Percentiles rank a stretch among this genome's conserved stretches.
These are phyloP conservation scores for Tulasnella calospora DNA, from an alignment of 768 basidiomycete genomes.

Conservation along the genomic window DNA sequence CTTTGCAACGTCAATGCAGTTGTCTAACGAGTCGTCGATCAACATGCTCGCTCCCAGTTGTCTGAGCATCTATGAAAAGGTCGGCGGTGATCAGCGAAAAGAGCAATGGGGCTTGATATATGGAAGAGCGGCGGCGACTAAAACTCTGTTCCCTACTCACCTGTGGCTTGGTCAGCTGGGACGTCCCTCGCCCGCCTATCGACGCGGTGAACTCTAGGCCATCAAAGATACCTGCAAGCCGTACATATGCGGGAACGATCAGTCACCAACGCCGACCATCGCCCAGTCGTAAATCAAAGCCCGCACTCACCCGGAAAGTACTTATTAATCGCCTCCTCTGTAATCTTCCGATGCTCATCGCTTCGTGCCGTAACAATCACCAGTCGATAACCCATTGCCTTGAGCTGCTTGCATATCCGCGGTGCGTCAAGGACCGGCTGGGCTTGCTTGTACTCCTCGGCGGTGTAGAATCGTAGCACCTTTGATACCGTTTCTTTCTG, in stretches of 20 bases:
- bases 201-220: conserved; percentile 37
- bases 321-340: conserved; percentile 60
- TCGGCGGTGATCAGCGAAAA: not conserved
- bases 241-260: not conserved
- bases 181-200: conserved; percentile 6
- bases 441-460: conserved; percentile 46
- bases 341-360: conserved; percentile 50
- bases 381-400: conserved; percentile 59
- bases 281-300: not conserved
- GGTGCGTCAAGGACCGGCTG: conserved; percentile 56
- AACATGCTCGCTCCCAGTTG: conserved; percentile 59
- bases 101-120: not conserved
- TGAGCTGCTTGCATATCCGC: conserved; percentile 53
- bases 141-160: not conserved
- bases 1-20: conserved; percentile 56
- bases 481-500: conserved; percentile 51
- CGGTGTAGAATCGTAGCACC: conserved; percentile 55
- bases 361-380: conserved; percentile 73
- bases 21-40: conserved; percentile 78
- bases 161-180: conserved; percentile 16
- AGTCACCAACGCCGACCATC: not conserved
- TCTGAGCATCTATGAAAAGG: conserved; percentile 30
- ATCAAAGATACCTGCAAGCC: conserved; percentile 46
- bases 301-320: conserved; percentile 54
- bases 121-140: not conserved